Percentiles rank a stretch among this genome's conserved stretches.
Evolutionary conservation across 2,329 filamentous ascomycete species (phyloP).

Genomic region (Coniella lustricola): DNA sequence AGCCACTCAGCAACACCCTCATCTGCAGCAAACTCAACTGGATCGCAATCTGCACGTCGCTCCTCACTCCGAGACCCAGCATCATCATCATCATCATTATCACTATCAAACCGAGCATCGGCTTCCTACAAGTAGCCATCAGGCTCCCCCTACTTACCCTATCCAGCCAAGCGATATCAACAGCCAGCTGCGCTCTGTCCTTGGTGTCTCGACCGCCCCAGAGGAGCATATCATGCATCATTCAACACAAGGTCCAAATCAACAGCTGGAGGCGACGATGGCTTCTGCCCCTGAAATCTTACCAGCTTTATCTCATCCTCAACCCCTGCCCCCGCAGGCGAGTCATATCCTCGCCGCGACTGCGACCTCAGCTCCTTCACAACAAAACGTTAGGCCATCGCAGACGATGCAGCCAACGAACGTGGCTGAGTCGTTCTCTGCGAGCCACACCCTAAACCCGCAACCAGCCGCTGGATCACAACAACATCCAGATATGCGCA

Average conservation of each 20-base stretch:
- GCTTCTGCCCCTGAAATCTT: background rate
- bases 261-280: conserved; percentile 7
- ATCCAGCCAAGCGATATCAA: conserved; percentile 34
- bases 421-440: background rate
- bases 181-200: conserved; percentile 18
- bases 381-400: conserved; percentile 1
- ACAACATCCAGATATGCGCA: conserved; percentile 26
- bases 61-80: conserved; percentile 41
- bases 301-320: conserved; percentile 3
- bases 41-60: conserved; percentile 45
- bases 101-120: conserved; percentile 38
- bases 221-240: conserved; percentile 8
- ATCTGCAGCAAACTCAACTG: conserved; percentile 42
- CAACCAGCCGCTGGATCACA: conserved; percentile 2
- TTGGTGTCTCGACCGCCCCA: conserved; percentile 18
- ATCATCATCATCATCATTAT: conserved; percentile 52
- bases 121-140: conserved; percentile 37
- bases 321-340: conserved; percentile 12
- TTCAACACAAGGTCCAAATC: background rate
- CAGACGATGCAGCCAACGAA: conserved; percentile 12
- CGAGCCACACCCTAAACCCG: conserved; percentile 4
- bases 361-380: background rate
- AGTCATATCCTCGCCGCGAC: conserved; percentile 8
- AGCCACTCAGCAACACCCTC: conserved; percentile 16
- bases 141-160: conserved; percentile 42